Conservation (phyloP, 768 basidiomycete species). For the Suillus plorans region DNA sequence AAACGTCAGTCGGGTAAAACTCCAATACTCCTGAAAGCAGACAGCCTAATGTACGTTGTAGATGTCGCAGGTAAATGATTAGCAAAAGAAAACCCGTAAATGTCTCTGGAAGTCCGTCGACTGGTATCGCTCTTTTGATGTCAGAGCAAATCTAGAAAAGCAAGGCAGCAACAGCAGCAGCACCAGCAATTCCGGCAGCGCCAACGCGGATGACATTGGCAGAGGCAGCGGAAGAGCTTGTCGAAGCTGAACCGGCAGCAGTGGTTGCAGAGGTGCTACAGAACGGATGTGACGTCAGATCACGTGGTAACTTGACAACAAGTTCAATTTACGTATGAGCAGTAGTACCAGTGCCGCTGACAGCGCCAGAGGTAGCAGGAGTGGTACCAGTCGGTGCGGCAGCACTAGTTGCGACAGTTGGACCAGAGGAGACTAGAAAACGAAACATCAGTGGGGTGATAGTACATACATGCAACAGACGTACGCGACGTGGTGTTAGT, state of each 20-base stretch:
- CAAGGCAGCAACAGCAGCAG: constrained; percentile 37
- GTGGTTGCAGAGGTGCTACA: constrained; percentile 12
- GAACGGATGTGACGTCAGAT: constrained; percentile 12
- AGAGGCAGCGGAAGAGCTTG: constrained; percentile 36
- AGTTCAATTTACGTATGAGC: constrained; percentile 19
- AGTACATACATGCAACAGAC: constrained; percentile 17
- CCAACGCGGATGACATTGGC: constrained; percentile 44
- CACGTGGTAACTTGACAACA: constrained; percentile 1
- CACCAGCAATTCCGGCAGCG: constrained; percentile 37
- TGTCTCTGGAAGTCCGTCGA: constrained; percentile 18
- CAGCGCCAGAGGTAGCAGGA: not conserved
- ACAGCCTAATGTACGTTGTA: constrained; percentile 16
- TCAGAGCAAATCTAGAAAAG: constrained; percentile 30
- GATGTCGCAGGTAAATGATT: constrained; percentile 13
- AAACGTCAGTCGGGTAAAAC: constrained; percentile 5
- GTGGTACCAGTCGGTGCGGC: not conserved
- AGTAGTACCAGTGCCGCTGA: constrained; percentile 2
- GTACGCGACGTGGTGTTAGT: constrained; percentile 24
- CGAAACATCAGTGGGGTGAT: constrained; percentile 15
- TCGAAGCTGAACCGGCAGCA: constrained; percentile 27
- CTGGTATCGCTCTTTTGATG: constrained; percentile 20
- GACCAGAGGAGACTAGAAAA: constrained; percentile 21
- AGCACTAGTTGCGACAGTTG: constrained; percentile 16
- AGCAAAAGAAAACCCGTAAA: constrained; percentile 9
- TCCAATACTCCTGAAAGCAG: constrained; percentile 5